These are phyloP conservation scores for Salisapilia sapeloensis DNA, from an alignment of 352 stramenopile genomes.

Conservation along the genomic window DNA sequence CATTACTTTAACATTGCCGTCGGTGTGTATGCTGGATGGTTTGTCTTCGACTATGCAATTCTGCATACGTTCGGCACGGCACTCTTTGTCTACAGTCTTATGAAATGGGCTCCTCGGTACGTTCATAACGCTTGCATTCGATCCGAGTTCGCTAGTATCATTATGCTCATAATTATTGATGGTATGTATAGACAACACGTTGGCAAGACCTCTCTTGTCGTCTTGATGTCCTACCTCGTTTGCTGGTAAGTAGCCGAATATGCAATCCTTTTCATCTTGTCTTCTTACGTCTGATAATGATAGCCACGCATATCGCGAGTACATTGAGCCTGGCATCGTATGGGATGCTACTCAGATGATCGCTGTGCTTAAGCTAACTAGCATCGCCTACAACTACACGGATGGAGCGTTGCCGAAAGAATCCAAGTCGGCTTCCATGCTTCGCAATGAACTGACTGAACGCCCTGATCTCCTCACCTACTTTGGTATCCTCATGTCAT, in stretches of 20 bases:
- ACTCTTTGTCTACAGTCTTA: conserved; percentile 42
- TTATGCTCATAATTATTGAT: conserved; percentile 1
- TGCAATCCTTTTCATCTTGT: background rate
- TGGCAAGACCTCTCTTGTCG: conserved; percentile 36
- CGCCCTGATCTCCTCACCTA: conserved; percentile 49
- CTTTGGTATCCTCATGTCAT: conserved; percentile 21
- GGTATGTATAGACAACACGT: conserved; percentile 23
- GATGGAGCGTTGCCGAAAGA: conserved; percentile 49
- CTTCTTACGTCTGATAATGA: background rate
- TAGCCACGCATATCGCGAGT: conserved; percentile 78
- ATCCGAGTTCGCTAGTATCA: conserved; percentile 1
- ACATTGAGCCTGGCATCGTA: conserved; percentile 58
- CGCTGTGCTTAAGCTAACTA: conserved; percentile 67
- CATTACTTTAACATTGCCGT: conserved; percentile 52
- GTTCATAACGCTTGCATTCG: background rate
- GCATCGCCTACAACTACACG: conserved; percentile 68
- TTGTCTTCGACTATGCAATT: conserved; percentile 69
- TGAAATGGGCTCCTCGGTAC: conserved; percentile 43
- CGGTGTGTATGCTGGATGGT: conserved; percentile 44
- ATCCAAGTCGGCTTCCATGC: conserved; percentile 51
- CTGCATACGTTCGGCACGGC: conserved; percentile 51
- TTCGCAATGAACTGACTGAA: conserved; percentile 55
- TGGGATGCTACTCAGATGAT: conserved; percentile 82
- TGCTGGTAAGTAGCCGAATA: conserved; percentile 15
- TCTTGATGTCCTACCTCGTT: conserved; percentile 52